Percentiles rank a stretch among this genome's conserved stretches.
phyloP scores from a whole-genome alignment of 2,329 filamentous ascomycete species.

The Bipolaris gigantea region DNA sequence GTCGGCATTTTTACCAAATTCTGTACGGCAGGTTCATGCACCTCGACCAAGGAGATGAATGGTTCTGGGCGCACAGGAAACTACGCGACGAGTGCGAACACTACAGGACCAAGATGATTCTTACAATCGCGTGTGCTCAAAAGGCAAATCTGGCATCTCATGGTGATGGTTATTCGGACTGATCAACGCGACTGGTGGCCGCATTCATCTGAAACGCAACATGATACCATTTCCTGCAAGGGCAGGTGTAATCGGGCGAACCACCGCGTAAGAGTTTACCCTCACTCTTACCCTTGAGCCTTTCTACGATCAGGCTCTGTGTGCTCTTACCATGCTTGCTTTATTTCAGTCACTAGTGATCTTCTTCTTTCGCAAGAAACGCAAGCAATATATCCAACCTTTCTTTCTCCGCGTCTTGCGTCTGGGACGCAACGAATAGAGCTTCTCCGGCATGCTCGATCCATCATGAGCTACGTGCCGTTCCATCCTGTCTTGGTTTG shows the following conservation, averaged over 20 bases:
- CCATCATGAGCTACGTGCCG: too few relatives aligned
- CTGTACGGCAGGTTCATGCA: conserved; percentile 27
- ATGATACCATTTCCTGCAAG: neutral
- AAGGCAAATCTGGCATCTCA: conserved; percentile 16
- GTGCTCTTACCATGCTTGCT: too few relatives aligned
- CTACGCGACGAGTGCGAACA: conserved; percentile 28
- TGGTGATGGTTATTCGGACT: conserved; percentile 24
- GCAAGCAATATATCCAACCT: too few relatives aligned
- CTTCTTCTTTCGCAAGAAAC: too few relatives aligned
- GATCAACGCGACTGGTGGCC: conserved; percentile 2
- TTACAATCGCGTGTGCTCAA: conserved; percentile 30
- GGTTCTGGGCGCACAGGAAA: conserved; percentile 31
- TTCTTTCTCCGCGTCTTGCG: too few relatives aligned
- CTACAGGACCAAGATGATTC: conserved; percentile 31
- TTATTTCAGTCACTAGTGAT: too few relatives aligned
- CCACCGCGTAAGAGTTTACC: too few relatives aligned
- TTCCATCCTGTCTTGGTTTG: too few relatives aligned
- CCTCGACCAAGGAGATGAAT: conserved; percentile 24
- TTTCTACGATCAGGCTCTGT: too few relatives aligned
- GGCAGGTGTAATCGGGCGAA: neutral
- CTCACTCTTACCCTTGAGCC: too few relatives aligned
- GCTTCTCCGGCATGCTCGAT: too few relatives aligned
- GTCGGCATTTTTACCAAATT: conserved; percentile 32
- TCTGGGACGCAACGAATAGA: too few relatives aligned
- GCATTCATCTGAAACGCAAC: neutral